Conservation (phyloP, 1,139 yeast genomes). For the Candida sp. region DNA sequence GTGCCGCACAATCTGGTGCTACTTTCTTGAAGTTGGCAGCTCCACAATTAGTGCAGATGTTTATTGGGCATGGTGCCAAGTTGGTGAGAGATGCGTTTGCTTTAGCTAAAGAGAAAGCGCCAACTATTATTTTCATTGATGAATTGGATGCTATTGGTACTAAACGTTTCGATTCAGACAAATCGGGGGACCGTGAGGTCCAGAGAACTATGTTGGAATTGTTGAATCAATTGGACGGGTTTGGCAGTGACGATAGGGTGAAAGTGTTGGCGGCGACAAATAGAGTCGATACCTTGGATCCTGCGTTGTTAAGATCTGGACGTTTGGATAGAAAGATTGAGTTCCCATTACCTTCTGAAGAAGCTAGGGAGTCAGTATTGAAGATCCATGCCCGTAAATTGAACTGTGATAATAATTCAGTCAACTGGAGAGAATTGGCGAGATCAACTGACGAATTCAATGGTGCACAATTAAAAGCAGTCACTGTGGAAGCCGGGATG, state of each 20-base stretch:
- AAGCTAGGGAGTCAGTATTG: conserved; percentile 92
- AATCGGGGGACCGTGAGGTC: conserved; percentile 97
- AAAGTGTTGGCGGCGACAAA: conserved; percentile 98
- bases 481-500: conserved; percentile 99
- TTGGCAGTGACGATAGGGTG: conserved; percentile 96
- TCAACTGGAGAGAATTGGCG: conserved; percentile 98
- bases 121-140: conserved; percentile 95
- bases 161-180: conserved; percentile 96
- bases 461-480: conserved; percentile 98
- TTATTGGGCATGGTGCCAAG: conserved; percentile 99
- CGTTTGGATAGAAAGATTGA: conserved; percentile 97
- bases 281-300: conserved; percentile 96
- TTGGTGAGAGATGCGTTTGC: conserved; percentile 98
- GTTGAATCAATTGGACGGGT: conserved; percentile 95
- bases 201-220: conserved; percentile 99
- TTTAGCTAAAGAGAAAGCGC: conserved; percentile 98
- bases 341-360: conserved; percentile 96
- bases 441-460: conserved; percentile 97
- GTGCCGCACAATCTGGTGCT: conserved; percentile 99
- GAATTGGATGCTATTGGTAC: conserved; percentile 99
- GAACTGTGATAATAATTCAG: conserved; percentile 82
- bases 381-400: conserved; percentile 97
- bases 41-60: conserved; percentile 98
- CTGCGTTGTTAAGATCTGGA: conserved; percentile 95
- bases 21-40: conserved; percentile 96